Evolutionary conservation across 2,329 filamentous ascomycete genomes (phyloP).

Genomic region (Trichoderma pleuroti): DNA sequence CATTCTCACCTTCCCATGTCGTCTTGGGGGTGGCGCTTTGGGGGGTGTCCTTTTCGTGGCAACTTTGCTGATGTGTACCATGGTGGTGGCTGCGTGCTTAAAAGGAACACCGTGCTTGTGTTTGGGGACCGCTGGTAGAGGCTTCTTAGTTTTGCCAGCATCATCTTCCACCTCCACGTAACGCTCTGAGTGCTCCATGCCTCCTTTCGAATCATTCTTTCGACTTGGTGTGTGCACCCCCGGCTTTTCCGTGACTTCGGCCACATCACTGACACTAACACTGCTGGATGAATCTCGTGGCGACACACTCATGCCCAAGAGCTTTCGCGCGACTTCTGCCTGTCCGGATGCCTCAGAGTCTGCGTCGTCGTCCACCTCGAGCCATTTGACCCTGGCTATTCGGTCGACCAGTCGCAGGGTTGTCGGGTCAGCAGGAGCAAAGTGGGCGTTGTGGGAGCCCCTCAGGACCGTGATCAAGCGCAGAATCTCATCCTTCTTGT

Average conservation of each 20-base stretch:
- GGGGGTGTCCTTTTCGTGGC: conserved; percentile 41
- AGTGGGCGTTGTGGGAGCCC: conserved; percentile 65
- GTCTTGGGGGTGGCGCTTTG: conserved; percentile 45
- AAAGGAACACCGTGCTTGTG: conserved; percentile 53
- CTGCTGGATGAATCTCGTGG: conserved; percentile 64
- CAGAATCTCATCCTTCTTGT: conserved; percentile 83
- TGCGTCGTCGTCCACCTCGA: conserved; percentile 44
- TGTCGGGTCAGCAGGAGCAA: conserved; percentile 76
- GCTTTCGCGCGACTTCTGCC: conserved; percentile 52
- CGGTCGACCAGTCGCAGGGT: conserved; percentile 72
- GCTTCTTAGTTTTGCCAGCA: conserved; percentile 40
- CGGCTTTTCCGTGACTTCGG: conserved; percentile 75
- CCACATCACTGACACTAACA: conserved; percentile 73
- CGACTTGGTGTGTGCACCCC: conserved; percentile 77
- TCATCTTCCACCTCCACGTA: conserved; percentile 20
- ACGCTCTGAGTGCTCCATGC: not conserved
- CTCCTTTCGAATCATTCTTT: conserved; percentile 6
- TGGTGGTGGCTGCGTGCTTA: conserved; percentile 32
- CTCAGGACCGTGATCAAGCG: conserved; percentile 69
- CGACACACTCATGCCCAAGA: conserved; percentile 69
- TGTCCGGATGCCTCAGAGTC: conserved; percentile 36
- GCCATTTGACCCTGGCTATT: conserved; percentile 70
- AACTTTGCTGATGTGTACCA: conserved; percentile 28
- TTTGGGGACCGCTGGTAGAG: conserved; percentile 52
- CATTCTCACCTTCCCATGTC: conserved; percentile 41